Conservation (phyloP, 192 early-diverging fungal species). For the Obelidium mucronatum region DNA sequence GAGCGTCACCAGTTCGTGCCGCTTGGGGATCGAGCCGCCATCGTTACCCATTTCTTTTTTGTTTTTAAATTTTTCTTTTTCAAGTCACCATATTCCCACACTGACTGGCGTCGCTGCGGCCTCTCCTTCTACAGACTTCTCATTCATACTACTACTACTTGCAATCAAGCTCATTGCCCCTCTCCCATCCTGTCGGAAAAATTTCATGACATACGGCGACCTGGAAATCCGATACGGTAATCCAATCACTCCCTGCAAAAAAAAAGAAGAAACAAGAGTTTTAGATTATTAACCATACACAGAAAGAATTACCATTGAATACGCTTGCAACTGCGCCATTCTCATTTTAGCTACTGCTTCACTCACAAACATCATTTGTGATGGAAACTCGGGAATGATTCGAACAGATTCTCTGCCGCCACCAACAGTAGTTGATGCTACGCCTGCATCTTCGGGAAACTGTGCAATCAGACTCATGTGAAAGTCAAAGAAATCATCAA, state of each 20-base stretch:
- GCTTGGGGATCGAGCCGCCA: constrained; percentile 87
- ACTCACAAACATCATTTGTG: constrained; percentile 67
- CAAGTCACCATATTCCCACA: constrained; percentile 3
- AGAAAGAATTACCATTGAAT: constrained; percentile 50
- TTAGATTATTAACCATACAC: constrained; percentile 1
- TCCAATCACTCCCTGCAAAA: constrained; percentile 46
- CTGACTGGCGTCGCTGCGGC: background rate
- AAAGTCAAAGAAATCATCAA: constrained; percentile 64
- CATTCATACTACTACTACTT: background rate
- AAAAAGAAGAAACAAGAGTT: constrained; percentile 15
- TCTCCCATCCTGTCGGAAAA: constrained; percentile 57
- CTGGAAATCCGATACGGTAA: constrained; percentile 58
- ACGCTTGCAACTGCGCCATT: constrained; percentile 52
- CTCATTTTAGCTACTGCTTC: constrained; percentile 56
- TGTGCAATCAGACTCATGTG: constrained; percentile 63
- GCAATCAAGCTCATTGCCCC: constrained; percentile 30
- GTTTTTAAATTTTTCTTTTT: background rate
- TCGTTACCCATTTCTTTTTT: constrained; percentile 64
- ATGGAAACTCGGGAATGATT: constrained; percentile 63
- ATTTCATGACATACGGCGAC: constrained; percentile 55
- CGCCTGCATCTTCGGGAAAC: constrained; percentile 64
- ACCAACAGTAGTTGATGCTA: constrained; percentile 22
- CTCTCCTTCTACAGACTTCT: background rate
- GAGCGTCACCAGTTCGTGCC: constrained; percentile 85
- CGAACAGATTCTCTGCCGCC: constrained; percentile 6